Percentiles rank a stretch among this genome's conserved stretches.
Conservation (phyloP, 1,284 basidiomycete genomes). For the Leucoagaricus sp. region DNA sequence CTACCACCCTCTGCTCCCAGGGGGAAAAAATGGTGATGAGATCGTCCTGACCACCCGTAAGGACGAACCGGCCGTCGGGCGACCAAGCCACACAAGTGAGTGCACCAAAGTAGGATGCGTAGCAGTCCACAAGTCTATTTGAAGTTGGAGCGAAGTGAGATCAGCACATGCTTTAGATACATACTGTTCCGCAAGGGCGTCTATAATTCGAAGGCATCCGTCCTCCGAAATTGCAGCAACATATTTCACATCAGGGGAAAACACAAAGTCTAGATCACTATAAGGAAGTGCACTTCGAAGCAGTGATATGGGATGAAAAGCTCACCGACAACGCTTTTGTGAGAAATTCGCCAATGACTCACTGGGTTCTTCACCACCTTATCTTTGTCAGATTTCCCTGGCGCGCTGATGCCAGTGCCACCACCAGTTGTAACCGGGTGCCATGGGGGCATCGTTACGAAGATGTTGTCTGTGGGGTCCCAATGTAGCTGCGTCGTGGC, state of each 20-base stretch:
- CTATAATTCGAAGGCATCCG: conserved; percentile 85
- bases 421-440: conserved; percentile 59
- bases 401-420: conserved; percentile 25
- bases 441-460: conserved; percentile 83
- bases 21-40: conserved; percentile 91
- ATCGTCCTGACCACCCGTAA: conserved; percentile 83
- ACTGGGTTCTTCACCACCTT: conserved; percentile 81
- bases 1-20: conserved; percentile 91
- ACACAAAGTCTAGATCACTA: conserved; percentile 80
- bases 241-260: conserved; percentile 87
- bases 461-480: conserved; percentile 74
- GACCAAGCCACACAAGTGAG: conserved; percentile 92
- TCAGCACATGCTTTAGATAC: conserved; percentile 31
- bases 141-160: conserved; percentile 9
- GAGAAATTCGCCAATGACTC: conserved; percentile 80
- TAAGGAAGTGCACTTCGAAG: not conserved
- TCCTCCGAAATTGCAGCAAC: conserved; percentile 89
- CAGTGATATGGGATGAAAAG: conserved; percentile 11
- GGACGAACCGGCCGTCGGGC: conserved; percentile 90
- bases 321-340: conserved; percentile 74
- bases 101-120: conserved; percentile 90
- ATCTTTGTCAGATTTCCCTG: conserved; percentile 58
- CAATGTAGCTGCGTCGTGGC: conserved; percentile 44
- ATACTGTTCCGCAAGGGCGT: conserved; percentile 82
- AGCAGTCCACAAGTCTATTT: conserved; percentile 81